A percentile compares a stretch with the other conserved stretches of the same genome.
phyloP scores from a whole-genome alignment of 176 grass and related monocot species.

The Juncus effusus region DNA sequence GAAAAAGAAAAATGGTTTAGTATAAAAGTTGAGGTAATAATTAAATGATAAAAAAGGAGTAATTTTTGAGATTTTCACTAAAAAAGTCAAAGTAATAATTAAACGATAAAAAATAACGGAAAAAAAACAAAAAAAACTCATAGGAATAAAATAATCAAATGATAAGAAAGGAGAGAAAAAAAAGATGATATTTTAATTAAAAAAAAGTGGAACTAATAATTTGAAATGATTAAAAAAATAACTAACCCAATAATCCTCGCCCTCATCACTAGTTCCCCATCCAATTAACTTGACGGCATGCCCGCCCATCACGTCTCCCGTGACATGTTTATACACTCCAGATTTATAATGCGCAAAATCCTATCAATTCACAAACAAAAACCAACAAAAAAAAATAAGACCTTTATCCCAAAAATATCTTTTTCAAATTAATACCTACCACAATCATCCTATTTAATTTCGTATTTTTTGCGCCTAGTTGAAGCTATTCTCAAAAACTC shows the following conservation, averaged over 20 bases:
- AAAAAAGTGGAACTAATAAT: too few relatives aligned
- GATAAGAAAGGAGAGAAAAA: not conserved
- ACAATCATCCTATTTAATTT: too few relatives aligned
- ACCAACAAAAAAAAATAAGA: slow-evolving; percentile 15
- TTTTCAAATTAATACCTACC: not conserved
- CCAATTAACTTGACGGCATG: slow-evolving; percentile 93
- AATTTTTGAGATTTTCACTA: not conserved
- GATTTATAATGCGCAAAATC: slow-evolving; percentile 97
- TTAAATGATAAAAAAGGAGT: not conserved
- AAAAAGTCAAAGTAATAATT: too few relatives aligned
- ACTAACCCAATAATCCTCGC: slow-evolving; percentile 91
- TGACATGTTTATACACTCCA: slow-evolving; percentile 88
- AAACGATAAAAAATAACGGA: not conserved
- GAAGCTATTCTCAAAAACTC: too few relatives aligned
- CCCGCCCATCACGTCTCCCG: slow-evolving; percentile 67
- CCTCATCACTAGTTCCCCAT: slow-evolving; percentile 82
- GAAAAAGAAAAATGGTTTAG: not conserved
- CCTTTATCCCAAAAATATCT: not conserved
- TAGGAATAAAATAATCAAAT: slow-evolving; percentile 8
- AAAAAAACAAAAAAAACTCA: slow-evolving; percentile 6
- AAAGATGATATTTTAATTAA: too few relatives aligned
- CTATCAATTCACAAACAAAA: slow-evolving; percentile 32
- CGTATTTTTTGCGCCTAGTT: too few relatives aligned
- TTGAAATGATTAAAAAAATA: not conserved
- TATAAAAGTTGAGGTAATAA: not conserved